These are phyloP conservation scores for Nakaseomyces sp. DNA, from an alignment of 1,139 yeast species.

Conservation along the genomic window DNA sequence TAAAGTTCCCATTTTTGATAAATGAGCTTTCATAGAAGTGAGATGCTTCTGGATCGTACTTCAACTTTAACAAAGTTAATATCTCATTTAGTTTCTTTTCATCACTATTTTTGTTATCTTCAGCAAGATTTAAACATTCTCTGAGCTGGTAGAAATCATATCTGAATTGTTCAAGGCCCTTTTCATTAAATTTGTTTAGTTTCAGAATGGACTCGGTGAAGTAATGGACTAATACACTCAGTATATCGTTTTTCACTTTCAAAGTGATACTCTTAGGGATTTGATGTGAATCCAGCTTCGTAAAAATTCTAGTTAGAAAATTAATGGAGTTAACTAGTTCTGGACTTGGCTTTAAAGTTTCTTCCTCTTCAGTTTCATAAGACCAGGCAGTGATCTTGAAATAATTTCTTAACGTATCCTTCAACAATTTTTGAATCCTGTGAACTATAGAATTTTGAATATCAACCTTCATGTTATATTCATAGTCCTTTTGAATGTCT, in stretches of 20 bases:
- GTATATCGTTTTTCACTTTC: constrained; percentile 34
- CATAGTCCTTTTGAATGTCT: constrained; percentile 18
- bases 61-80: constrained; percentile 33
- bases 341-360: constrained; percentile 15
- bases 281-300: constrained; percentile 29
- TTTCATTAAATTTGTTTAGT: constrained; percentile 45
- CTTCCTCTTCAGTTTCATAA: constrained; percentile 3
- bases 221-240: constrained; percentile 41
- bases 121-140: constrained; percentile 33
- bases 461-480: constrained; percentile 17
- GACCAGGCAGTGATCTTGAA: constrained; percentile 27
- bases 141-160: constrained; percentile 46
- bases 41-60: constrained; percentile 34
- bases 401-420: constrained; percentile 24
- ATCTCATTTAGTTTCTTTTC: constrained; percentile 34
- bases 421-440: constrained; percentile 26
- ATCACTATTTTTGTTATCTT: constrained; percentile 31
- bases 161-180: constrained; percentile 50
- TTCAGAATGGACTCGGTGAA: constrained; percentile 53
- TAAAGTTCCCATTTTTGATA: constrained; percentile 28
- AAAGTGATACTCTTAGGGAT: constrained; percentile 23
- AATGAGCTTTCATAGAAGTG: constrained; percentile 29
- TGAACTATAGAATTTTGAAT: constrained; percentile 23
- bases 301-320: constrained; percentile 23
- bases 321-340: constrained; percentile 24